Percentiles rank a stretch among this genome's conserved stretches.
Conservation (phyloP, 768 basidiomycete species). For the Tubosaeta sp. region DNA sequence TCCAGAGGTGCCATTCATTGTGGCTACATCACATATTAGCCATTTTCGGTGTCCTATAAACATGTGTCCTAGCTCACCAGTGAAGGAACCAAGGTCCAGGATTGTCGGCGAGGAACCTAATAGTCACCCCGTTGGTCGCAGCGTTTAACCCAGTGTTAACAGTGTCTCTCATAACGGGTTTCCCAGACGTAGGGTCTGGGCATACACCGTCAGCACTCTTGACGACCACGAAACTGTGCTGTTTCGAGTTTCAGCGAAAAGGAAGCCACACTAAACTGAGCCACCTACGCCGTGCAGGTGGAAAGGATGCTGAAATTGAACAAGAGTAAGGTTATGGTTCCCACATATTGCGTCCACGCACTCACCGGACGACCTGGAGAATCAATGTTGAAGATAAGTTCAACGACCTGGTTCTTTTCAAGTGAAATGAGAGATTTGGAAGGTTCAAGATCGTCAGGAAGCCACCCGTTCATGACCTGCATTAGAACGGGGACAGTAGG, state of each 20-base stretch:
- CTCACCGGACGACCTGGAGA: slow-evolving; percentile 4
- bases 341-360: slow-evolving; percentile 36
- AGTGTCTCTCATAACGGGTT: slow-evolving; percentile 52
- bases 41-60: not conserved
- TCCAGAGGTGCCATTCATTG: slow-evolving; percentile 16
- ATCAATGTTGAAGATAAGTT: slow-evolving; percentile 19
- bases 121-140: slow-evolving; percentile 26
- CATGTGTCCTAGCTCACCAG: slow-evolving; percentile 4
- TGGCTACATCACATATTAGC: slow-evolving; percentile 10
- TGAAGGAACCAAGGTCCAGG: slow-evolving; percentile 40
- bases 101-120: slow-evolving; percentile 51
- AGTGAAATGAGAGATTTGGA: not conserved
- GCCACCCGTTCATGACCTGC: slow-evolving; percentile 20
- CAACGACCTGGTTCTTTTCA: slow-evolving; percentile 9
- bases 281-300: slow-evolving; percentile 23
- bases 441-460: not conserved
- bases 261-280: not conserved
- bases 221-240: slow-evolving; percentile 47
- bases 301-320: not conserved
- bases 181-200: slow-evolving; percentile 13
- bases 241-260: not conserved
- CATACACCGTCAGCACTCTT: slow-evolving; percentile 30
- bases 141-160: slow-evolving; percentile 24
- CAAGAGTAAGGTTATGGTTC: not conserved
- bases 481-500: slow-evolving; percentile 15